Evolutionary conservation across 306 rosid genomes (phyloP).

Genomic region (Cucumis melo): DNA sequence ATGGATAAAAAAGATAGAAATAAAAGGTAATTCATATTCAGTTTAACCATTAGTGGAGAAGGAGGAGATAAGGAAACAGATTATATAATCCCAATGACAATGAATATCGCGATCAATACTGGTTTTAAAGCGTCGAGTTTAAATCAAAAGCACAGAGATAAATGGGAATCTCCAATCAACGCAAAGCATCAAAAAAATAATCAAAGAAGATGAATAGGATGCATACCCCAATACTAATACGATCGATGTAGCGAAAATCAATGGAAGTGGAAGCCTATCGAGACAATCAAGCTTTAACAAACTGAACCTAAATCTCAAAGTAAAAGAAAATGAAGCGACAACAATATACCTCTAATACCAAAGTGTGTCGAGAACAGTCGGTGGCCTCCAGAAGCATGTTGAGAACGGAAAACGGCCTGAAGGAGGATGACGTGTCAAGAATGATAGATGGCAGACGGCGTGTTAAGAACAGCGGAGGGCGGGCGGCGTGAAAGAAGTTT

Average conservation of each 20-base stretch:
- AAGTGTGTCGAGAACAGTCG: no score
- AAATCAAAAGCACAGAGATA: slow-evolving; percentile 50
- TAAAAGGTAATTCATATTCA: slow-evolving; percentile 32
- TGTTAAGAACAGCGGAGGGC: no score
- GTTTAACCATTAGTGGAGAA: slow-evolving; percentile 32
- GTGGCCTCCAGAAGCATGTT: no score
- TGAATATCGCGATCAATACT: slow-evolving; percentile 25
- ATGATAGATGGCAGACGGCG: no score
- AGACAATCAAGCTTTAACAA: slow-evolving; percentile 61
- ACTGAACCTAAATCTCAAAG: slow-evolving; percentile 70
- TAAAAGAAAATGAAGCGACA: slow-evolving; percentile 34
- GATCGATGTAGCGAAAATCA: slow-evolving; percentile 17
- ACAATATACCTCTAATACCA: slow-evolving; percentile 33
- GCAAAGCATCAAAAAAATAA: slow-evolving; percentile 35
- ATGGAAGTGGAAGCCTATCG: slow-evolving; percentile 31
- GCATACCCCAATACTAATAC: slow-evolving; percentile 5
- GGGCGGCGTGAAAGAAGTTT: no score
- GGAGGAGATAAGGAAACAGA: slow-evolving; percentile 13
- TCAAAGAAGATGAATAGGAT: slow-evolving; percentile 31
- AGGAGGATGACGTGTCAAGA: no score
- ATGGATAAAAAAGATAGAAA: slow-evolving; percentile 14
- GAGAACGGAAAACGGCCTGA: no score
- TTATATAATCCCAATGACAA: slow-evolving; percentile 40
- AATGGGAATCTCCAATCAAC: slow-evolving; percentile 42
- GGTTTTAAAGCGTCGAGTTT: slow-evolving; percentile 23